Conservation (phyloP, 179 eudicot genomes). For the Vitellaria paradoxa region DNA sequence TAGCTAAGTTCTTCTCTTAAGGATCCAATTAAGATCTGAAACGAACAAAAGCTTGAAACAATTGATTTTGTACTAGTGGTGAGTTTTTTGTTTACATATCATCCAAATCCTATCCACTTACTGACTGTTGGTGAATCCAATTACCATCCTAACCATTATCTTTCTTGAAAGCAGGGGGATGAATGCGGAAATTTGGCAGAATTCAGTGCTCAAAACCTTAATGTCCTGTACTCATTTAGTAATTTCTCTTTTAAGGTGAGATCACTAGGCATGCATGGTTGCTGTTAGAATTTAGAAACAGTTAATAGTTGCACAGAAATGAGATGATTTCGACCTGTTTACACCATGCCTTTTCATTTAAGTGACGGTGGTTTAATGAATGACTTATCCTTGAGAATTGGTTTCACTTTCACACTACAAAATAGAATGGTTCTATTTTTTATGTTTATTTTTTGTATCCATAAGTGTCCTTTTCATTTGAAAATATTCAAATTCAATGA, state of each 20-base stretch:
- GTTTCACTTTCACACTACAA: not conserved
- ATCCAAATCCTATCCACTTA: not conserved
- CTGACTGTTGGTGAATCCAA: not conserved
- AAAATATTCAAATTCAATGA: not conserved
- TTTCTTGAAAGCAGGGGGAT: constrained; percentile 59
- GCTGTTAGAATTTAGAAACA: not conserved
- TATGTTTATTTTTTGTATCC: not conserved
- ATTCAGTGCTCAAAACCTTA: constrained; percentile 50
- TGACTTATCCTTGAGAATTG: not conserved
- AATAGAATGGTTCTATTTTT: not conserved
- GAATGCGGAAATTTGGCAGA: constrained; percentile 88
- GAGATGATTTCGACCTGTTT: constrained; percentile 1
- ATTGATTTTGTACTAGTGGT: not conserved
- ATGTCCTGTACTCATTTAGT: constrained; percentile 81
- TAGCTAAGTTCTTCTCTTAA: not conserved
- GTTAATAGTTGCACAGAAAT: not conserved
- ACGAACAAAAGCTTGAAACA: not conserved
- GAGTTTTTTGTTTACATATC: not conserved
- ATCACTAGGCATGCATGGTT: not conserved
- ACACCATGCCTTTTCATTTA: not conserved
- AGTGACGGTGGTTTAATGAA: not conserved
- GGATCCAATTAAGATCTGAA: not conserved
- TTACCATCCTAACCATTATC: constrained; percentile 16
- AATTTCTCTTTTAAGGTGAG: constrained; percentile 97
- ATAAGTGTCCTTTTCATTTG: not conserved